Percentiles rank a stretch among this genome's conserved stretches.
Conservation (phyloP, 441 rosid genomes). For the Hypseocharis bilobata region DNA sequence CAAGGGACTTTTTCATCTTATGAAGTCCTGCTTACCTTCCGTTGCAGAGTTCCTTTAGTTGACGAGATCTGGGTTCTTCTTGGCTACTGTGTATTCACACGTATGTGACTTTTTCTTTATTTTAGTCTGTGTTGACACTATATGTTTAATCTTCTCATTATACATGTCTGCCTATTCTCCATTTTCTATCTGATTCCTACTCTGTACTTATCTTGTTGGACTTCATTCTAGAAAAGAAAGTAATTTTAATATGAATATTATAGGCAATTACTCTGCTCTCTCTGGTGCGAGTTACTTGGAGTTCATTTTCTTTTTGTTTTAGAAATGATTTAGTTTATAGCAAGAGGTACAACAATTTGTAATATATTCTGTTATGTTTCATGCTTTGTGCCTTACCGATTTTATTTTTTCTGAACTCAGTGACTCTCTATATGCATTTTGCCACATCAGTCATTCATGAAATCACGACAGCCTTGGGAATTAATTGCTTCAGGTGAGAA, state of each 20-base stretch:
- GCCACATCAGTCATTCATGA: conserved; percentile 88
- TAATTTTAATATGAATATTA: neutral
- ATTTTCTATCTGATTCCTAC: neutral
- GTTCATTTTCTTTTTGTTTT: neutral
- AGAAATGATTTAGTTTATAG: neutral
- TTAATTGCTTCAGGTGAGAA: conserved; percentile 85
- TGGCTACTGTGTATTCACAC: conserved; percentile 77
- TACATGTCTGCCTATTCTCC: neutral
- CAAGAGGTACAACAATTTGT: neutral
- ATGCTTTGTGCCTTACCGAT: conserved; percentile 18
- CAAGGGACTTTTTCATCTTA: conserved; percentile 3
- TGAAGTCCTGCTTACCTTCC: conserved; percentile 9
- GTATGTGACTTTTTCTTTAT: conserved; percentile 27
- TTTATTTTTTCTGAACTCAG: conserved; percentile 34
- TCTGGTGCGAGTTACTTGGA: neutral
- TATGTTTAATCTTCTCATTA: neutral
- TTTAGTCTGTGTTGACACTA: neutral
- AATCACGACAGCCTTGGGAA: conserved; percentile 83
- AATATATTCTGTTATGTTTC: neutral
- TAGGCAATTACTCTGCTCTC: neutral
- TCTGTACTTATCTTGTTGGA: neutral
- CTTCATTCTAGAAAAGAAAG: neutral
- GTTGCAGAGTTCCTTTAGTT: conserved; percentile 67
- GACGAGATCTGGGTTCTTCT: conserved; percentile 89
- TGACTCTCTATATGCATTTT: conserved; percentile 61